Conservation (phyloP, 1,284 basidiomycete species). For the Exsudoporus floridanus region DNA sequence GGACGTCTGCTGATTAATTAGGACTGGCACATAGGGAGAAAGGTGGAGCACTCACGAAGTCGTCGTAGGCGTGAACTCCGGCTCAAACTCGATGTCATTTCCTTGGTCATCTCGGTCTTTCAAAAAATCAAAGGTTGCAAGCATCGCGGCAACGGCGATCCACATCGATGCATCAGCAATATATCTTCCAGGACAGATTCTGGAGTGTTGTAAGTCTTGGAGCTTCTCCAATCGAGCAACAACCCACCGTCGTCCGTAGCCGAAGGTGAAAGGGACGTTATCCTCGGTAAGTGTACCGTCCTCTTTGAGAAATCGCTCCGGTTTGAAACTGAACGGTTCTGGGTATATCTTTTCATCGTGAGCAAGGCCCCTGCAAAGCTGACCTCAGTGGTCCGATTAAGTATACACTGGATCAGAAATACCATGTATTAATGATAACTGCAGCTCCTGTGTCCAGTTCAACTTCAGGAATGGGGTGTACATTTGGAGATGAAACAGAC, state of each 20-base stretch:
- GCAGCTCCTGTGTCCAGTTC: slow-evolving; percentile 29
- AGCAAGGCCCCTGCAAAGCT: slow-evolving; percentile 41
- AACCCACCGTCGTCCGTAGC: slow-evolving; percentile 43
- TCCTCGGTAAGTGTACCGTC: slow-evolving; percentile 33
- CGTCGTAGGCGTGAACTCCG: neutral
- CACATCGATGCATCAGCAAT: slow-evolving; percentile 35
- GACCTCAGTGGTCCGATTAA: neutral
- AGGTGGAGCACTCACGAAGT: neutral
- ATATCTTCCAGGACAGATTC: slow-evolving; percentile 32
- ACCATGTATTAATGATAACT: slow-evolving; percentile 47
- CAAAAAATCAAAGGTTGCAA: neutral
- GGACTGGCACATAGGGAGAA: neutral
- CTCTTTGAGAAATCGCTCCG: slow-evolving; percentile 38
- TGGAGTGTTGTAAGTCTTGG: neutral
- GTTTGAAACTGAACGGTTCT: slow-evolving; percentile 42
- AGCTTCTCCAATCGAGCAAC: neutral
- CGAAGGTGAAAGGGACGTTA: slow-evolving; percentile 39
- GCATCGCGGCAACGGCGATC: neutral
- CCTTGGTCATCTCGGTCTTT: neutral
- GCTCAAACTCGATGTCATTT: neutral
- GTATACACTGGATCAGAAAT: slow-evolving; percentile 1
- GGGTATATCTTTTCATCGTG: slow-evolving; percentile 42
- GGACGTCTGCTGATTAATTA: neutral
- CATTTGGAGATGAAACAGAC: neutral
- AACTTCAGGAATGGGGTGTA: no score